phyloP scores from a whole-genome alignment of 2,329 filamentous ascomycete species.

The Aspergillus thermomutatus region DNA sequence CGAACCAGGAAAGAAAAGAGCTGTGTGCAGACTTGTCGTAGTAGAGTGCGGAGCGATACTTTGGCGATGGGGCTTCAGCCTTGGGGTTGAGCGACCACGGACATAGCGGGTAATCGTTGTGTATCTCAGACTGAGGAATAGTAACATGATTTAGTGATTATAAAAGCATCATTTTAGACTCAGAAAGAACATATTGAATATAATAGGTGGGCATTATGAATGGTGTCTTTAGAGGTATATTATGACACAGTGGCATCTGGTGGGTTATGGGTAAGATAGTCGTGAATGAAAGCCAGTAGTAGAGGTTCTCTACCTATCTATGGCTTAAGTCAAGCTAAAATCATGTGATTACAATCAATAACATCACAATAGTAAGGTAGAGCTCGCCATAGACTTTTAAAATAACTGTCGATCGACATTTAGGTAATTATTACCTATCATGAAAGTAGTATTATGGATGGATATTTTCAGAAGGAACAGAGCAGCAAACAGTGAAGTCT shows the following conservation, averaged over 20 bases:
- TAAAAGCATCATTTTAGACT: slow-evolving; percentile 6
- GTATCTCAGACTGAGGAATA: neutral
- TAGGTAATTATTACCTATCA: too few species aligned
- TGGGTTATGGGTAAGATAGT: neutral
- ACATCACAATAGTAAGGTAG: neutral
- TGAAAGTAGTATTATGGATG: neutral
- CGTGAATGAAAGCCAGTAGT: neutral
- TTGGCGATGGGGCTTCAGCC: neutral
- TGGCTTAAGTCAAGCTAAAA: neutral
- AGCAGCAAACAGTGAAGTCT: neutral
- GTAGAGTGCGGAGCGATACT: slow-evolving; percentile 1
- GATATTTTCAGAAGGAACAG: too few species aligned
- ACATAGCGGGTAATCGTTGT: neutral
- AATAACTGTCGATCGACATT: too few species aligned
- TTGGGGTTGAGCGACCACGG: neutral
- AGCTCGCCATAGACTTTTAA: too few species aligned
- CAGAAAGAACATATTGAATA: slow-evolving; percentile 11
- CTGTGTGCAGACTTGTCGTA: slow-evolving; percentile 34
- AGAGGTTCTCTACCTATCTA: neutral
- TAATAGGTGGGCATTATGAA: slow-evolving; percentile 19
- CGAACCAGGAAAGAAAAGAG: slow-evolving; percentile 47
- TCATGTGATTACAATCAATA: slow-evolving; percentile 2
- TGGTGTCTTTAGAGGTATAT: neutral
- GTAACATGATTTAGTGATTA: neutral
- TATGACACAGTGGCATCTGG: neutral